Conservation (phyloP, 2,329 filamentous ascomycete genomes). For the Neopestalotiopsis clavispora region DNA sequence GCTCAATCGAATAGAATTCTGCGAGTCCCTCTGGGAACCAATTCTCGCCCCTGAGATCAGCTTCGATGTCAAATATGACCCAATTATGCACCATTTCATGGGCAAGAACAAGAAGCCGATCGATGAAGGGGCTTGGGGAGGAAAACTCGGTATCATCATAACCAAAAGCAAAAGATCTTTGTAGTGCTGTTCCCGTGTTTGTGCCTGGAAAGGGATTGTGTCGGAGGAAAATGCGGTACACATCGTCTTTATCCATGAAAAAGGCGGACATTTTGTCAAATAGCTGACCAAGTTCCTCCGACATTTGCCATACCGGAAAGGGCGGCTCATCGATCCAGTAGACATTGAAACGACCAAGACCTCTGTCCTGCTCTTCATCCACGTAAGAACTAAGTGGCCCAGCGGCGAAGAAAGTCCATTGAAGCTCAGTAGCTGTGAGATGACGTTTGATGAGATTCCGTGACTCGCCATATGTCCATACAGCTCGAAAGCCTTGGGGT, state of each 20-base stretch:
- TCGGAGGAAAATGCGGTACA: neutral
- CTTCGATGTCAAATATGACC: neutral
- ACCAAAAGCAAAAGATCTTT: neutral
- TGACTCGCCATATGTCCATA: too few species aligned
- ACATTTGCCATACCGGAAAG: neutral
- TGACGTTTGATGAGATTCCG: too few species aligned
- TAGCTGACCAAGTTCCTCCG: neutral
- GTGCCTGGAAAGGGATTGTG: neutral
- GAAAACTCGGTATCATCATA: neutral
- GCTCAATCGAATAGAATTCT: too few species aligned
- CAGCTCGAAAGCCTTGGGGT: too few species aligned
- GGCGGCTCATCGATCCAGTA: neutral
- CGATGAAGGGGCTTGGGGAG: neutral
- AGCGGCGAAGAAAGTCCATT: too few species aligned
- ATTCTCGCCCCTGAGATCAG: too few species aligned
- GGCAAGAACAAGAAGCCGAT: neutral
- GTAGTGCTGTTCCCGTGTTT: neutral
- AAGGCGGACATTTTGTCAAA: neutral
- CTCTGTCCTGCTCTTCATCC: too few species aligned
- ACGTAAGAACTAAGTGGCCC: too few species aligned
- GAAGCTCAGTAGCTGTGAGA: too few species aligned
- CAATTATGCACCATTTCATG: neutral
- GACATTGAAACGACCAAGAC: too few species aligned
- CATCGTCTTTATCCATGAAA: neutral
- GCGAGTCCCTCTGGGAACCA: too few species aligned